These are phyloP conservation scores for Boeremia lycopersici DNA, from an alignment of 2,329 filamentous ascomycete species.

Conservation along the genomic window DNA sequence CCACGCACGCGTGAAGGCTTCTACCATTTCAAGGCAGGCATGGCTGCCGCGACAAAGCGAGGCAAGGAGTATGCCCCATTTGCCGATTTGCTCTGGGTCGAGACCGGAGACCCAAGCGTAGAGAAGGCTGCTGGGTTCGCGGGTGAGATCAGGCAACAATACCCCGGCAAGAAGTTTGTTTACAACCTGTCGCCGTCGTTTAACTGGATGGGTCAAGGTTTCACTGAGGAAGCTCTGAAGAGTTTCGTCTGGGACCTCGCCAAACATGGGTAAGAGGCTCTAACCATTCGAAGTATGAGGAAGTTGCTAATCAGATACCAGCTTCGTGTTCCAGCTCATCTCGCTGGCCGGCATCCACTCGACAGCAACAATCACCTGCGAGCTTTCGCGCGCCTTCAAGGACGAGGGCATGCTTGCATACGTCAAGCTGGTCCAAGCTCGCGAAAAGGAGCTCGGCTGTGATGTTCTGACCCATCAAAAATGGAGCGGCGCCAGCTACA, in stretches of 20 bases:
- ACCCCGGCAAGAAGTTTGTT: constrained; percentile 85
- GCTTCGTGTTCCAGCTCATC: constrained; percentile 69
- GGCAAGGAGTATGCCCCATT: constrained; percentile 90
- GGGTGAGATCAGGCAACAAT: constrained; percentile 70
- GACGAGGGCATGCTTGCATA: constrained; percentile 95
- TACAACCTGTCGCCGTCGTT: constrained; percentile 97
- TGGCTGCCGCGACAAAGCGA: constrained; percentile 87
- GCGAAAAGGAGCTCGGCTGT: constrained; percentile 88
- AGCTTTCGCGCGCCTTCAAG: constrained; percentile 83
- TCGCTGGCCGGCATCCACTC: constrained; percentile 68
- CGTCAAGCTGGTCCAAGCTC: constrained; percentile 87
- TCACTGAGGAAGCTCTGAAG: constrained; percentile 79
- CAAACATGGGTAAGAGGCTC: constrained; percentile 73
- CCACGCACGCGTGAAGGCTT: constrained; percentile 92
- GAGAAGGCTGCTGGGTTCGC: constrained; percentile 77
- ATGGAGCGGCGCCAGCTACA: constrained; percentile 75
- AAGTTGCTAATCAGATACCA: constrained; percentile 22
- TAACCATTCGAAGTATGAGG: constrained; percentile 49
- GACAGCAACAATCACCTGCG: constrained; percentile 68
- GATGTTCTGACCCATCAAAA: constrained; percentile 97
- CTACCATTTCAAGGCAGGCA: constrained; percentile 87
- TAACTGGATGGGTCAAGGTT: constrained; percentile 98
- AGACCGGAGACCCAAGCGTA: constrained; percentile 89
- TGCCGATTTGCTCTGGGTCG: constrained; percentile 95
- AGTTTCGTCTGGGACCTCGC: constrained; percentile 97